Percentiles rank a stretch among this genome's conserved stretches.
These are phyloP conservation scores for Phlebiopsis flavidoalba DNA, from an alignment of 768 basidiomycete species.

Conservation along the genomic window DNA sequence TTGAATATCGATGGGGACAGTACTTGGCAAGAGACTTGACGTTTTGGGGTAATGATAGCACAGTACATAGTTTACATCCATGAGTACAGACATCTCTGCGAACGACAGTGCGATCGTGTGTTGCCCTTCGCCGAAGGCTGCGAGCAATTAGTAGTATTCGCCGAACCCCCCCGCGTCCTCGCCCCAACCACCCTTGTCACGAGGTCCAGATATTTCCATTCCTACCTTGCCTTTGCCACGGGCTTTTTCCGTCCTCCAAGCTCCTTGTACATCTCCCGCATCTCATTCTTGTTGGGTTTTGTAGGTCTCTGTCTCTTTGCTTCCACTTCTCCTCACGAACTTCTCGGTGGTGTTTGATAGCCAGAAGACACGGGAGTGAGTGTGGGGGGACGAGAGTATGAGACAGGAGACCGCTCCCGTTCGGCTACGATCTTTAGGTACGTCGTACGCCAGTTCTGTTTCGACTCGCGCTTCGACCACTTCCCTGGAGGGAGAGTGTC, in stretches of 20 bases:
- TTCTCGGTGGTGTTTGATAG: slow-evolving; percentile 75
- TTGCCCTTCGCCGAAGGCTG: too few species aligned
- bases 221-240: slow-evolving; percentile 73
- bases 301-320: slow-evolving; percentile 65
- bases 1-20: too few species aligned
- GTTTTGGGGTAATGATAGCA: too few species aligned
- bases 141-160: not conserved
- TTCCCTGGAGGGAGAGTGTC: slow-evolving; percentile 74
- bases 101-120: too few species aligned
- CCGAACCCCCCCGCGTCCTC: slow-evolving; percentile 28
- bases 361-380: slow-evolving; percentile 45
- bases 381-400: slow-evolving; percentile 42
- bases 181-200: slow-evolving; percentile 79
- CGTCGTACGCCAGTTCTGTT: slow-evolving; percentile 77
- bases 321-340: slow-evolving; percentile 53
- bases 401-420: slow-evolving; percentile 32
- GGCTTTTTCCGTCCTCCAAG: slow-evolving; percentile 81
- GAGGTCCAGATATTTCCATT: slow-evolving; percentile 37
- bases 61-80: too few species aligned
- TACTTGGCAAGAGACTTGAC: too few species aligned
- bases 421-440: slow-evolving; percentile 36
- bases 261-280: slow-evolving; percentile 90
- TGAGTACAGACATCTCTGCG: too few species aligned
- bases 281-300: slow-evolving; percentile 72
- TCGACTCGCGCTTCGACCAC: slow-evolving; percentile 93